These are phyloP conservation scores for Linanthus parryae DNA, from an alignment of 148 eudicot species.

Conservation along the genomic window DNA sequence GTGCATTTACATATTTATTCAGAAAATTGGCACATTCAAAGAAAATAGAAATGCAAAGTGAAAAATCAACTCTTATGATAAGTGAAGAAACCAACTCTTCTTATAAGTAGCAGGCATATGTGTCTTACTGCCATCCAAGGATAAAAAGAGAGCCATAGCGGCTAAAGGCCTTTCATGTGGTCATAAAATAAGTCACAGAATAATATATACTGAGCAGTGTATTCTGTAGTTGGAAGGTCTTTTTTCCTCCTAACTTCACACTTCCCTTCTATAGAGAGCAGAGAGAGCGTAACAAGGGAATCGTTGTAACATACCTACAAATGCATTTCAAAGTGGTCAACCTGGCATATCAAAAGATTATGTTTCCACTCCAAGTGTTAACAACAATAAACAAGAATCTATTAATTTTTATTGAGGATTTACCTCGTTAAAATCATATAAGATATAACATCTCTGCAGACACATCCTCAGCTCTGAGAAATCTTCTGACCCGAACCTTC, in stretches of 20 bases:
- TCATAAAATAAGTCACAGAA: constrained; percentile 84
- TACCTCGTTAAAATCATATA: constrained; percentile 90
- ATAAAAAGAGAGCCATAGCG: too few relatives aligned
- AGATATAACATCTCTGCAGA: constrained; percentile 87
- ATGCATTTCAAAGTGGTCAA: too few relatives aligned
- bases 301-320: constrained; percentile 86
- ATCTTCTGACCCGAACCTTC: constrained; percentile 69
- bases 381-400: too few relatives aligned
- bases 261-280: constrained; percentile 71
- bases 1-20: too few relatives aligned
- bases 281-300: constrained; percentile 32
- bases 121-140: too few relatives aligned
- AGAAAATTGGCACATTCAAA: too few relatives aligned
- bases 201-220: constrained; percentile 65
- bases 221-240: constrained; percentile 43
- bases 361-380: too few relatives aligned
- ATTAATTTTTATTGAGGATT: too few relatives aligned
- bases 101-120: too few relatives aligned
- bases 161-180: constrained; percentile 70
- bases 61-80: too few relatives aligned
- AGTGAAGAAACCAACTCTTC: too few relatives aligned
- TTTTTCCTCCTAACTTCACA: constrained; percentile 76
- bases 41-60: background rate
- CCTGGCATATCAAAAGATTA: too few relatives aligned
- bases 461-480: constrained; percentile 83